Conservation (phyloP, 352 stramenopile species). For the Phytophthora fragariaefolia region DNA sequence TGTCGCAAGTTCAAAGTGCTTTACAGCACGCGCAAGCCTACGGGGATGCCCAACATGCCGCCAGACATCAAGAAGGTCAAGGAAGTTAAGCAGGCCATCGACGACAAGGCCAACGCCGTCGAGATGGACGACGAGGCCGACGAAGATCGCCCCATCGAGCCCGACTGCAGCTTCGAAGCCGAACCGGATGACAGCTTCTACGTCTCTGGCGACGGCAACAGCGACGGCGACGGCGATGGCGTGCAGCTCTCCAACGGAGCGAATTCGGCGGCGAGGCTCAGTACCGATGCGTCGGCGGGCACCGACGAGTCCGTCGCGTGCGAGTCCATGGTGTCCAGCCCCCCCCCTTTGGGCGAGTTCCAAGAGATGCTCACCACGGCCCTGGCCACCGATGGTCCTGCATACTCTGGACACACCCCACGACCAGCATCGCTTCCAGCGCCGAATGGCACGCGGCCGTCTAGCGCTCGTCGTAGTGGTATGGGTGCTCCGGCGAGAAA, state of each 20-base stretch:
- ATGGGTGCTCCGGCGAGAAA: too few relatives aligned
- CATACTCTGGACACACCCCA: not conserved
- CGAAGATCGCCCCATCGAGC: not conserved
- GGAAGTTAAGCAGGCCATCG: not conserved
- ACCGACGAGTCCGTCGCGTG: not conserved
- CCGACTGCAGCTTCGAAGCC: not conserved
- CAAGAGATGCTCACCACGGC: not conserved
- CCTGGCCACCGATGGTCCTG: not conserved
- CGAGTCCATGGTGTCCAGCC: not conserved
- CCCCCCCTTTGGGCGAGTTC: not conserved
- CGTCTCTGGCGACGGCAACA: too few relatives aligned
- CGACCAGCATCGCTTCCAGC: not conserved
- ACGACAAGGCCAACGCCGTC: not conserved
- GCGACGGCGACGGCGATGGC: not conserved
- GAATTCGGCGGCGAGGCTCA: not conserved
- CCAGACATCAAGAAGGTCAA: not conserved
- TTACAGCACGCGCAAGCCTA: constrained; percentile 7
- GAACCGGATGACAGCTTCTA: not conserved
- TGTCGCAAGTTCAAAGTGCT: constrained; percentile 9
- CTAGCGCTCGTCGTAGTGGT: not conserved
- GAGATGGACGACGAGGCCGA: not conserved
- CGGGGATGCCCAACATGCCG: not conserved
- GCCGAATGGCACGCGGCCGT: not conserved
- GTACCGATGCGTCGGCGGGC: not conserved
- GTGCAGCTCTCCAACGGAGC: too few relatives aligned